Evolutionary conservation across 2,329 filamentous ascomycete genomes (phyloP).

Genomic region (Xylariaceae sp.): DNA sequence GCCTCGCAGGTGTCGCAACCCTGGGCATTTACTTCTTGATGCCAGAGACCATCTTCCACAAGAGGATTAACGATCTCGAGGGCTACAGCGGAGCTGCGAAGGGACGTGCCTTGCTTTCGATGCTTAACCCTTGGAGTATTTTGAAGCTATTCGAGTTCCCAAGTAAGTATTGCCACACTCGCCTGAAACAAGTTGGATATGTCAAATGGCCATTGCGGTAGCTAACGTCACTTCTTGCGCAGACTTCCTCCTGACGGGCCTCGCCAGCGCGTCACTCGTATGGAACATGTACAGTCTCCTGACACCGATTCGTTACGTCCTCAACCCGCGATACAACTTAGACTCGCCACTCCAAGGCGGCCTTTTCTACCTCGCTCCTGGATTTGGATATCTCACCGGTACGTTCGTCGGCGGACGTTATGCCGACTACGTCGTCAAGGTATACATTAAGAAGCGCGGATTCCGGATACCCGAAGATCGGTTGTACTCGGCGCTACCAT

Average conservation of each 20-base stretch:
- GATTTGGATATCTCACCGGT: slow-evolving; percentile 58
- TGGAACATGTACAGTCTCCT: slow-evolving; percentile 65
- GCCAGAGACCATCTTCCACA: slow-evolving; percentile 66
- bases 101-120: slow-evolving; percentile 50
- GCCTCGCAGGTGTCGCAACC: slow-evolving; percentile 55
- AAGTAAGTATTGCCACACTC: slow-evolving; percentile 32
- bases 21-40: slow-evolving; percentile 60
- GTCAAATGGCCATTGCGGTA: background rate
- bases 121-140: slow-evolving; percentile 63
- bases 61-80: slow-evolving; percentile 55
- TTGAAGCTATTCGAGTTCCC: slow-evolving; percentile 61
- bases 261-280: slow-evolving; percentile 58
- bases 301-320: slow-evolving; percentile 59
- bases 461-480: slow-evolving; percentile 64
- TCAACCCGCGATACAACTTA: slow-evolving; percentile 65
- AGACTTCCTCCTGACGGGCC: slow-evolving; percentile 53
- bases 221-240: slow-evolving; percentile 3
- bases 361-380: slow-evolving; percentile 65
- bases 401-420: slow-evolving; percentile 57
- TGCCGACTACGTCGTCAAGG: slow-evolving; percentile 38
- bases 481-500: slow-evolving; percentile 54
- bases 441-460: slow-evolving; percentile 41
- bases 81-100: slow-evolving; percentile 48
- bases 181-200: background rate
- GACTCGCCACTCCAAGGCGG: slow-evolving; percentile 57